Base-by-base conservation (phyloP, 495 filamentous ascomycete species). In the Aspergillus taichungensis region DNA sequence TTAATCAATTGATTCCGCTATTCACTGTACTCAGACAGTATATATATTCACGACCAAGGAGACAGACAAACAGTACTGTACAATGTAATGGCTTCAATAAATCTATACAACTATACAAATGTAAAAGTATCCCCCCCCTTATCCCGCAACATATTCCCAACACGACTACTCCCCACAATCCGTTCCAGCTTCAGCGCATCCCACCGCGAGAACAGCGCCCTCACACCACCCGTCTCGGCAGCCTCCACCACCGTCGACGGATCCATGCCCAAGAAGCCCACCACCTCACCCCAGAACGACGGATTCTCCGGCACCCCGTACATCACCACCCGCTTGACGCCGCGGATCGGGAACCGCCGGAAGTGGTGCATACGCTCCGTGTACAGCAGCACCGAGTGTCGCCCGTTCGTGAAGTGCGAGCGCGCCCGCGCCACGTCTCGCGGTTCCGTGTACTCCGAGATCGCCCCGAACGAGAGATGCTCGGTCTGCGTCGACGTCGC, bases 291-390 rank as follows among this genome's bases (percentile, higher is more conserved):
- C 59, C 92, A 98, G 57, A 97, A 96, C 6, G 72, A 54, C 34
- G 85, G 81, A 56, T 96, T 94, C 53, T 97, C 90, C 1, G 92
- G 91, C 9, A 95, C 56, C 2, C 79, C 82, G 61, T 97, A 98
- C 71, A 94, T 80, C 34, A 95, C 68, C 6, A 96, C 75, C 40
- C 78, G 74, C 61, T 78, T 81, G 24, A 89, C 88, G 8, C 92
- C 92, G 30, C 79, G 74, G 13, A 98, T 66, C 46, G 75, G 75
- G 55, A 88, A 91, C 13, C 94, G 76, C 24, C 86, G 73, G 71
- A 97, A 98, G 61, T 98, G 94, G 66, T 97, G 94, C 12, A 89
- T 83, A 27, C 92, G 82, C 62, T 91, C 90, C 7, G 88, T 89
- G 63, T 97, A 97, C 12, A 98, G 70, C 31, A 98, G 66, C 13